Conservation (phyloP, 768 basidiomycete genomes). For the Kwoniella shandongensis region DNA sequence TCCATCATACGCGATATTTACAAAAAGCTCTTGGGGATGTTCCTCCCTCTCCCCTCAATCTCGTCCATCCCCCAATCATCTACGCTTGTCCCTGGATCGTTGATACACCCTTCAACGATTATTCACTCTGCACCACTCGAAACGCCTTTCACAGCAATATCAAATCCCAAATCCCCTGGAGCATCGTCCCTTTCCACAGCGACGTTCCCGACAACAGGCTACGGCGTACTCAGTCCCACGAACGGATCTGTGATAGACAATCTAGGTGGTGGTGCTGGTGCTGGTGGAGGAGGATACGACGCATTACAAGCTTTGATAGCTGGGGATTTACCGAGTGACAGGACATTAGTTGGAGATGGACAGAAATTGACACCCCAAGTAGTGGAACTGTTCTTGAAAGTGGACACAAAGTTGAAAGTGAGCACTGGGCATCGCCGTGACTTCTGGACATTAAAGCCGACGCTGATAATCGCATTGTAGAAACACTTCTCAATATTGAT, state of each 20-base stretch:
- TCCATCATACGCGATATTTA: constrained; percentile 49
- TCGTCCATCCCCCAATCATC: not conserved
- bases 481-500: constrained; percentile 42
- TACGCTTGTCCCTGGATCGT: not conserved
- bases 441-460: not conserved
- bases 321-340: constrained; percentile 36
- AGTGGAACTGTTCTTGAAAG: constrained; percentile 38
- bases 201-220: constrained; percentile 4
- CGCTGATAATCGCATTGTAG: constrained; percentile 16
- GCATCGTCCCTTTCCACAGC: constrained; percentile 15
- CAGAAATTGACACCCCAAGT: constrained; percentile 38
- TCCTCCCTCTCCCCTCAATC: constrained; percentile 27
- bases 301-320: constrained; percentile 34
- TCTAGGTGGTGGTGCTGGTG: too few relatives aligned
- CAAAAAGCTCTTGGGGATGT: constrained; percentile 41
- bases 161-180: constrained; percentile 15
- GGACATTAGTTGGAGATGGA: constrained; percentile 42
- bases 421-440: constrained; percentile 2
- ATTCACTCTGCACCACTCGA: constrained; percentile 43
- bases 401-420: constrained; percentile 41
- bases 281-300: constrained; percentile 13
- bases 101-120: constrained; percentile 38
- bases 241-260: too few relatives aligned
- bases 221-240: too few relatives aligned
- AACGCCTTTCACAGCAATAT: constrained; percentile 5